Evolutionary conservation across 2,329 filamentous ascomycete species (phyloP).

Genomic region (Fusarium sulawesiense): DNA sequence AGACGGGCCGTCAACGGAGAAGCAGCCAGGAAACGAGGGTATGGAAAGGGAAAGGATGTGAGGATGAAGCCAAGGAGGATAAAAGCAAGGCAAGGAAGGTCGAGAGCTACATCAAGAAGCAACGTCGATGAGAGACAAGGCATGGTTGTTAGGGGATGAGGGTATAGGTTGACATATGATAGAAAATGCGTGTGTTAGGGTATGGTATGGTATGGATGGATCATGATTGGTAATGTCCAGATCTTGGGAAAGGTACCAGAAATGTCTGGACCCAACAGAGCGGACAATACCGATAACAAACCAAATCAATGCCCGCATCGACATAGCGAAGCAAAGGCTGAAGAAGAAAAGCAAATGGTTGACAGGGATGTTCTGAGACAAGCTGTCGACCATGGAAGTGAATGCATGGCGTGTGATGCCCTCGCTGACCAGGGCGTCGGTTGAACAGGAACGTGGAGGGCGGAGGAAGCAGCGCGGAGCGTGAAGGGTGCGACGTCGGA

Average conservation of each 20-base stretch:
- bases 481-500: constrained; percentile 40
- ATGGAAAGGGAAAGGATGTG: constrained; percentile 37
- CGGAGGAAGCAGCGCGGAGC: constrained; percentile 28
- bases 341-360: constrained; percentile 18
- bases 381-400: constrained; percentile 31
- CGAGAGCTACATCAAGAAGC: constrained; percentile 40
- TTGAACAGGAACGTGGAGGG: constrained; percentile 38
- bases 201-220: neutral
- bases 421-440: constrained; percentile 35
- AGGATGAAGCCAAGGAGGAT: constrained; percentile 31
- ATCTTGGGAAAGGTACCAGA: constrained; percentile 35
- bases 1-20: constrained; percentile 43
- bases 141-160: constrained; percentile 33
- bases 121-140: constrained; percentile 46
- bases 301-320: constrained; percentile 1
- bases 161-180: constrained; percentile 35
- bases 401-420: constrained; percentile 38
- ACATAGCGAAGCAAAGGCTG: constrained; percentile 31
- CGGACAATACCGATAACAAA: constrained; percentile 18
- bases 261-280: constrained; percentile 32
- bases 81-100: constrained; percentile 38
- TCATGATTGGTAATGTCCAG: constrained; percentile 16
- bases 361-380: constrained; percentile 36
- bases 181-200: constrained; percentile 16
- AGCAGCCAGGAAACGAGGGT: constrained; percentile 35